phyloP scores from a whole-genome alignment of 2,329 filamentous ascomycete species.

The Fusarium sp. region DNA sequence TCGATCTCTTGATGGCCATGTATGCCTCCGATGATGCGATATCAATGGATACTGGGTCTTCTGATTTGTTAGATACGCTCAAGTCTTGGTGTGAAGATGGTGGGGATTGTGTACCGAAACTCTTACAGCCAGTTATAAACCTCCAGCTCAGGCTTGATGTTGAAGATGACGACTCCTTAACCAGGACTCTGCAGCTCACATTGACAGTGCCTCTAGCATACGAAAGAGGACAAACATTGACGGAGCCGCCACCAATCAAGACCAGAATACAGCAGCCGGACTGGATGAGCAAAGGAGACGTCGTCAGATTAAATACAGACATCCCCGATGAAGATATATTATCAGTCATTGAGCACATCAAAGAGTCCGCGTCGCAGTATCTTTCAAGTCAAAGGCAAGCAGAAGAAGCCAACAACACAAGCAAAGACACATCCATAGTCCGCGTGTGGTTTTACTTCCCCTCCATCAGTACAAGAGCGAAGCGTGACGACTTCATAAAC shows the following conservation, averaged over 20 bases:
- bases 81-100: slow-evolving; percentile 45
- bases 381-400: slow-evolving; percentile 42
- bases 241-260: slow-evolving; percentile 58
- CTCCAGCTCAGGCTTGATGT: slow-evolving; percentile 49
- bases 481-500: slow-evolving; percentile 68
- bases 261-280: slow-evolving; percentile 62
- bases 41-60: slow-evolving; percentile 44
- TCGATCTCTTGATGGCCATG: slow-evolving; percentile 67
- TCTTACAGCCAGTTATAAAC: slow-evolving; percentile 29
- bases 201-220: slow-evolving; percentile 53
- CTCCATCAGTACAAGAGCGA: slow-evolving; percentile 70
- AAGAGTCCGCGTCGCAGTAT: slow-evolving; percentile 52
- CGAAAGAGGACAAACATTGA: background rate
- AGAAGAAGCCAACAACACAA: background rate
- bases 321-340: slow-evolving; percentile 62
- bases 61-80: slow-evolving; percentile 32
- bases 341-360: slow-evolving; percentile 60
- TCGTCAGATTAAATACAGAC: slow-evolving; percentile 53
- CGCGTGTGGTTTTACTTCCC: slow-evolving; percentile 75
- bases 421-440: slow-evolving; percentile 52
- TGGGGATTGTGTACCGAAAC: background rate
- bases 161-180: slow-evolving; percentile 13
- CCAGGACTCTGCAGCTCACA: slow-evolving; percentile 51
- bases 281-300: slow-evolving; percentile 66
- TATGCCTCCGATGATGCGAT: slow-evolving; percentile 58